Evolutionary conservation across 2,329 filamentous ascomycete species (phyloP).

Genomic region (Rutstroemia sp.): DNA sequence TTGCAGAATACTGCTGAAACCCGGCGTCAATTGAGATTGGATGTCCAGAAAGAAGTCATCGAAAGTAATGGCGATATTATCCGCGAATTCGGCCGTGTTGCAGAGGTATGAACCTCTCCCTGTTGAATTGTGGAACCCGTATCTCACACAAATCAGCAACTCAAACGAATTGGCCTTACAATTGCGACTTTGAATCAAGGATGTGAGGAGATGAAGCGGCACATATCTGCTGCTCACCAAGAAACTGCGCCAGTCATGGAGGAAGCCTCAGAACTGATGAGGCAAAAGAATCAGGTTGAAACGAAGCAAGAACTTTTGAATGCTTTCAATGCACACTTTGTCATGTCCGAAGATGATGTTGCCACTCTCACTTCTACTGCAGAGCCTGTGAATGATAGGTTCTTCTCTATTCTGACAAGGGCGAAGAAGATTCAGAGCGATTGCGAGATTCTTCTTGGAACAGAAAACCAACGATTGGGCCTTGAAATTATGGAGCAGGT

Average conservation of each 20-base stretch:
- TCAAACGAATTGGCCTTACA: constrained; percentile 72
- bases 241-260: constrained; percentile 68
- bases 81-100: constrained; percentile 79
- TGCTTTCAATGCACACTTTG: constrained; percentile 75
- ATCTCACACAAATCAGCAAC: constrained; percentile 54
- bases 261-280: constrained; percentile 68
- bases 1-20: constrained; percentile 70
- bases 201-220: constrained; percentile 71
- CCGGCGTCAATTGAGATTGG: constrained; percentile 69
- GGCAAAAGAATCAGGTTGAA: constrained; percentile 66
- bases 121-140: neutral
- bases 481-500: constrained; percentile 88
- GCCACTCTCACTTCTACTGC: constrained; percentile 67
- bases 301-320: constrained; percentile 71
- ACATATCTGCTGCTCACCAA: constrained; percentile 66
- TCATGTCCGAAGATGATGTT: constrained; percentile 75
- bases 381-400: constrained; percentile 77
- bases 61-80: constrained; percentile 87
- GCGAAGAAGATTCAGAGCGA: constrained; percentile 85
- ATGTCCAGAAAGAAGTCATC: constrained; percentile 87
- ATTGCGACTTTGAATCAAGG: constrained; percentile 72
- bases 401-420: constrained; percentile 70
- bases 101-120: constrained; percentile 55
- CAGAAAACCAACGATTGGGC: constrained; percentile 81
- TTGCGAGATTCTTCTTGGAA: constrained; percentile 80